Conservation (phyloP, 257 asterid species). For the Striga asiatica region DNA sequence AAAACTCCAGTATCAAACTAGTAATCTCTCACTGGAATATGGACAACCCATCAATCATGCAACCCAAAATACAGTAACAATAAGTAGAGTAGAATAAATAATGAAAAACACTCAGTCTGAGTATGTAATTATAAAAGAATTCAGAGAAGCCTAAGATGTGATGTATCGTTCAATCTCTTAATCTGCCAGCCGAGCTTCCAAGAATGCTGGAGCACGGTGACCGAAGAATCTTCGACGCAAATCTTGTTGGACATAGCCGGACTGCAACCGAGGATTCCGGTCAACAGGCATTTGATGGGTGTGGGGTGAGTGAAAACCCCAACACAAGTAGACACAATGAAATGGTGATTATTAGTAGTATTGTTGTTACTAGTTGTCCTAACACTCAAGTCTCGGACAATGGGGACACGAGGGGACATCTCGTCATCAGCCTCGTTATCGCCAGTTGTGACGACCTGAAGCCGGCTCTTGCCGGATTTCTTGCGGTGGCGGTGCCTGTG, state of each 20-base stretch:
- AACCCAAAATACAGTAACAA: too few species aligned
- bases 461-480: slow-evolving; percentile 96
- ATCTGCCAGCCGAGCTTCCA: slow-evolving; percentile 90
- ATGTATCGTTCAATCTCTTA: slow-evolving; percentile 81
- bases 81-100: slow-evolving; percentile 14
- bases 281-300: slow-evolving; percentile 72
- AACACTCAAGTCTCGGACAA: slow-evolving; percentile 34
- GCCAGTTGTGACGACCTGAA: slow-evolving; percentile 79
- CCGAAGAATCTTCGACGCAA: slow-evolving; percentile 78
- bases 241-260: slow-evolving; percentile 62
- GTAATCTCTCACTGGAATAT: slow-evolving; percentile 15
- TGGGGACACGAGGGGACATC: slow-evolving; percentile 83
- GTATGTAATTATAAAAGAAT: slow-evolving; percentile 12
- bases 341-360: slow-evolving; percentile 4
- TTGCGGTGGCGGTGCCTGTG: slow-evolving; percentile 51
- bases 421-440: slow-evolving; percentile 94
- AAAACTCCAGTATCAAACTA: slow-evolving; percentile 28
- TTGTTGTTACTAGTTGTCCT: slow-evolving; percentile 14
- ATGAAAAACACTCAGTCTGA: slow-evolving; percentile 14
- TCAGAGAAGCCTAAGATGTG: slow-evolving; percentile 87
- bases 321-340: slow-evolving; percentile 35
- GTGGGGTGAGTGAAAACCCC: slow-evolving; percentile 80
- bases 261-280: slow-evolving; percentile 83
- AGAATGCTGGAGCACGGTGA: slow-evolving; percentile 81
- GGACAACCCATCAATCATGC: slow-evolving; percentile 5